Conservation (phyloP, 441 rosid species). For the Erysimum cheiri region DNA sequence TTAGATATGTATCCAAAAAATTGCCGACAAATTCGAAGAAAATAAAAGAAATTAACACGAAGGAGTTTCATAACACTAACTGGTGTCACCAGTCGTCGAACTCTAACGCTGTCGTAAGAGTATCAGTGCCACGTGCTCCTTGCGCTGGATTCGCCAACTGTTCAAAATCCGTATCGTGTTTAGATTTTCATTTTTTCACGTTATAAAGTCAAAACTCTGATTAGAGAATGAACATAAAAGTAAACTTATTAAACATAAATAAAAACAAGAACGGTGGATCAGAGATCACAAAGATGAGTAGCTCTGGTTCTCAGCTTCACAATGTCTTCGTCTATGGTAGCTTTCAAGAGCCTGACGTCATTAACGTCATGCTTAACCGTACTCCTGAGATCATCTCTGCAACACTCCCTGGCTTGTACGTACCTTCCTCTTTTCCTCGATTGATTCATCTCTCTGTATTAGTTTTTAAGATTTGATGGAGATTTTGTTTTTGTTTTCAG, state of each 20-base stretch:
- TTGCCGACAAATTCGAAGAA: neutral
- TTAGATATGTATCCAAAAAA: neutral
- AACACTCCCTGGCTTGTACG: conserved; percentile 69
- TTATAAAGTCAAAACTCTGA: conserved; percentile 20
- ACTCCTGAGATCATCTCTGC: conserved; percentile 66
- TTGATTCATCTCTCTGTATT: neutral
- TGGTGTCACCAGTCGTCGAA: neutral
- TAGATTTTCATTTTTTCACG: neutral
- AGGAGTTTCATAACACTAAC: neutral
- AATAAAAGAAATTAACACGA: neutral
- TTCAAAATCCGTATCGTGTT: neutral
- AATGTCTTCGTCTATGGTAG: conserved; percentile 88
- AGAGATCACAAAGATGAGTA: conserved; percentile 33
- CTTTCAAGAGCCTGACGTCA: conserved; percentile 74
- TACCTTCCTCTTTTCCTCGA: conserved; percentile 16
- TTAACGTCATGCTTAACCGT: conserved; percentile 62
- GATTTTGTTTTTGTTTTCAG: conserved; percentile 40
- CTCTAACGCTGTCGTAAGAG: neutral
- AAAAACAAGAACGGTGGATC: neutral
- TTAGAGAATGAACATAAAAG: neutral
- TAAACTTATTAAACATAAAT: neutral
- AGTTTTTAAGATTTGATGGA: conserved; percentile 7
- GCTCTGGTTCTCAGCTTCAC: conserved; percentile 41
- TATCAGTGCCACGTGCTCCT: neutral
- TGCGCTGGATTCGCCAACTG: neutral